These are phyloP conservation scores for Pleomassaria siparia DNA, from an alignment of 2,329 filamentous ascomycete species.

Conservation along the genomic window DNA sequence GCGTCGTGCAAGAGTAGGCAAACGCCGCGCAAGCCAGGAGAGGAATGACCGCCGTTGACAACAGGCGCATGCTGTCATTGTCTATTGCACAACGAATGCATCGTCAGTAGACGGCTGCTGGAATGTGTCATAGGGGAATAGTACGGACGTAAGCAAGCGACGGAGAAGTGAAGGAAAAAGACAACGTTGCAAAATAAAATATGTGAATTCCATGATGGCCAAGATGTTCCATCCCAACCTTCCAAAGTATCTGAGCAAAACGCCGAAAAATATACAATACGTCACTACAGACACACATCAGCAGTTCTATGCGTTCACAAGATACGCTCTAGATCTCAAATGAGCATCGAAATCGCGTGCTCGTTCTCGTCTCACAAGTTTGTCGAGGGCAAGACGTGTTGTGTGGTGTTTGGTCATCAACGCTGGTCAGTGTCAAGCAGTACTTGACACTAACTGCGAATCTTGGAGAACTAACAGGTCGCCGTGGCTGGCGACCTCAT, in stretches of 20 bases:
- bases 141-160: not conserved
- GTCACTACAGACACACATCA: constrained; percentile 11
- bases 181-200: constrained; percentile 3
- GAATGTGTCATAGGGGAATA: not conserved
- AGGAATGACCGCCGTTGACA: constrained; percentile 2
- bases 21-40: constrained; percentile 1
- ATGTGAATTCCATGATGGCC: constrained; percentile 24
- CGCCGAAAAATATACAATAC: constrained; percentile 34
- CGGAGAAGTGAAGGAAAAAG: not conserved
- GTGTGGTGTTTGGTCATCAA: not conserved
- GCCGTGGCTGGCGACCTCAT: not conserved
- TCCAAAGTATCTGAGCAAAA: constrained; percentile 20
- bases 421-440: constrained; percentile 5
- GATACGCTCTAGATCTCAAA: constrained; percentile 4
- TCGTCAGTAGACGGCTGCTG: not conserved
- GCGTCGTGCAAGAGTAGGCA: not conserved
- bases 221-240: constrained; percentile 22
- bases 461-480: not conserved
- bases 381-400: constrained; percentile 12
- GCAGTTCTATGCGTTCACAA: constrained; percentile 1
- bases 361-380: constrained; percentile 11
- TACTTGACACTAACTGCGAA: constrained; percentile 2
- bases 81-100: not conserved
- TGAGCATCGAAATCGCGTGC: constrained; percentile 1
- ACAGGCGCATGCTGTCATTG: not conserved